Base-by-base conservation (phyloP, 1,284 basidiomycete species). In the Coriolopsis trogii region DNA sequence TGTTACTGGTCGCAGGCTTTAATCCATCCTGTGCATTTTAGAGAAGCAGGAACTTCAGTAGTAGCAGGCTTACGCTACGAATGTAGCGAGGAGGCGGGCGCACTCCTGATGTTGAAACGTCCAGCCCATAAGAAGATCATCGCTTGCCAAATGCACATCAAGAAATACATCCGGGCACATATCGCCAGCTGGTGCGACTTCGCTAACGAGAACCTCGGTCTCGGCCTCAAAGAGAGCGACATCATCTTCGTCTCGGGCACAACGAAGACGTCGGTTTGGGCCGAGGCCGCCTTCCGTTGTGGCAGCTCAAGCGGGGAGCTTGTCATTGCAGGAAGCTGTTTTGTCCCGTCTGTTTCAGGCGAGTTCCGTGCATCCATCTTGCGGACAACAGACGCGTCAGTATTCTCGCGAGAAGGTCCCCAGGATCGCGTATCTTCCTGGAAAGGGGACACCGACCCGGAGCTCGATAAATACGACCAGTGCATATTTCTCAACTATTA, bases 401-500 rank as follows among this genome's bases (percentile, higher is more conserved):
- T 38, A 28, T 1, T 23, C 30, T 28, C 41, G 46, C 34, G 42
- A 40, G 3, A 12, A 10, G 30, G 30, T n/a, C 30, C 30, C 30
- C 26, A 30, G 42, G 8, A 31, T 40, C 4, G 51, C 41, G 0
- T 41, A 40, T 1, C 39, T 25, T 6, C 24, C n/a, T 5, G 16
- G 31, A 20, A 1, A 20, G 9, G 10, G n/a, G 15, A 15, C 25
- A 29, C 16, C 9, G 44, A 12, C 6, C 4, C 12, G 7, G 9
- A 18, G 5, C 15, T 5, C 8, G 31, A 41, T 16, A 12, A 20
- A 18, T 25, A 16, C 18, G 51, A 53, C 16, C 51, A 53, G 29
- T 49, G 46, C n/a, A 38, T 53, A 10, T 53, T 53, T 23, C n/a
- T 53, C 25, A 41, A 53, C 29, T 53, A 53, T 28, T 53, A 45